Evolutionary conservation across 768 basidiomycete genomes (phyloP).

Genomic region (Clitopilus hobsonii): DNA sequence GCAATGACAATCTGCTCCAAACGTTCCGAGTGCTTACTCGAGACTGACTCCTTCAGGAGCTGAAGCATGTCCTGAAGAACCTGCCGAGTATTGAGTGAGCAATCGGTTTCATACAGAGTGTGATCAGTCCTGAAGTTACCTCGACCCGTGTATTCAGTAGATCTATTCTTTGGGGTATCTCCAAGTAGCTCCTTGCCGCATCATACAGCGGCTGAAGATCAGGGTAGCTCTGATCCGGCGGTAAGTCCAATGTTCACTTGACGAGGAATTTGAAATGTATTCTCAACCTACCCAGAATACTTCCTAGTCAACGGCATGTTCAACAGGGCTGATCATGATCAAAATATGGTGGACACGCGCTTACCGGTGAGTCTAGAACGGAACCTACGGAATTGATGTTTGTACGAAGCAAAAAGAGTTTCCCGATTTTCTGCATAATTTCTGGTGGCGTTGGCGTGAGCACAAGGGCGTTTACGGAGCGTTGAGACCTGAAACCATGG

Average conservation of each 20-base stretch:
- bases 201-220: constrained; percentile 95
- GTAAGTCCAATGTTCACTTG: constrained; percentile 2
- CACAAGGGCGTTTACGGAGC: neutral
- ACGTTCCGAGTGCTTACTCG: constrained; percentile 84
- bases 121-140: constrained; percentile 34
- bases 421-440: constrained; percentile 97
- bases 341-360: constrained; percentile 22
- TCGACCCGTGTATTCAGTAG: constrained; percentile 92
- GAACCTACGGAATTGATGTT: constrained; percentile 96
- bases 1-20: constrained; percentile 92
- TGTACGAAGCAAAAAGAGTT: constrained; percentile 87
- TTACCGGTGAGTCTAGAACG: constrained; percentile 90
- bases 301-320: constrained; percentile 46
- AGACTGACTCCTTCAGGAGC: constrained; percentile 91
- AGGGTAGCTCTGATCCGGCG: constrained; percentile 67
- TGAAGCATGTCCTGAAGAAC: constrained; percentile 97
- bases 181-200: constrained; percentile 89
- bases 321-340: constrained; percentile 5
- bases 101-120: constrained; percentile 3
- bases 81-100: constrained; percentile 28
- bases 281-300: constrained; percentile 78
- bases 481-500: neutral
- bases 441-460: constrained; percentile 36
- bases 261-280: neutral
- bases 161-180: constrained; percentile 92